A percentile compares a stretch with the other conserved stretches of the same genome.
phyloP scores from a whole-genome alignment of 306 rosid species.

The Neltuma alba region DNA sequence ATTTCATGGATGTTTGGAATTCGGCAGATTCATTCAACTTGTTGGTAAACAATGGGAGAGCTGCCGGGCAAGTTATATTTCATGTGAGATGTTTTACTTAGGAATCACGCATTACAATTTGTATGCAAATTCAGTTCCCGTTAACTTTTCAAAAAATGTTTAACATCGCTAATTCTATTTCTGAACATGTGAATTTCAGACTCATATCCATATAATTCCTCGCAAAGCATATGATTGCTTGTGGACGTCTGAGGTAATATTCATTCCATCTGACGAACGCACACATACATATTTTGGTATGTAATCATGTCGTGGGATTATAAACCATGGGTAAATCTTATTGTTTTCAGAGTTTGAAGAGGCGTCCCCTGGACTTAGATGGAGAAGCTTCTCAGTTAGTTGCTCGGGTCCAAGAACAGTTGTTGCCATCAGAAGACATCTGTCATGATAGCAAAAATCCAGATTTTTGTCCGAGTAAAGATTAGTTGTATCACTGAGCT shows the following conservation, averaged over 20 bases:
- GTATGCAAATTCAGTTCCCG: neutral
- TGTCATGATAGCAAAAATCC: conserved; percentile 43
- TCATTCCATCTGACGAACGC: neutral
- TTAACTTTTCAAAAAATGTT: neutral
- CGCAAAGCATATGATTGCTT: conserved; percentile 79
- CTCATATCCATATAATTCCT: conserved; percentile 94
- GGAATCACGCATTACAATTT: neutral
- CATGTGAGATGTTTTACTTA: conserved; percentile 62
- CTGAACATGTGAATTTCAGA: conserved; percentile 58
- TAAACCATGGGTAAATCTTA: conserved; percentile 4
- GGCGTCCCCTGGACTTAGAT: conserved; percentile 68
- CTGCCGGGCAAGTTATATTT: conserved; percentile 97
- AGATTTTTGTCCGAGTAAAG: conserved; percentile 56
- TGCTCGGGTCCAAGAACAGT: conserved; percentile 63
- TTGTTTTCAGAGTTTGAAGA: conserved; percentile 61
- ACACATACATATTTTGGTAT: neutral
- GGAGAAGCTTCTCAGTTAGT: conserved; percentile 72
- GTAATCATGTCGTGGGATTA: neutral
- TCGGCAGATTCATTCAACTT: conserved; percentile 90
- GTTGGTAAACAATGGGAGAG: conserved; percentile 82
- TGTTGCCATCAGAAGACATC: conserved; percentile 40
- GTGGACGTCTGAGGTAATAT: conserved; percentile 91
- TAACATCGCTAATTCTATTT: conserved; percentile 33
- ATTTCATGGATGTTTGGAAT: conserved; percentile 38
- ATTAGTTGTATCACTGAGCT: conserved; percentile 43